Base-by-base conservation (phyloP, 176 grass and related monocot species). In the Metroxylon sagu region DNA sequence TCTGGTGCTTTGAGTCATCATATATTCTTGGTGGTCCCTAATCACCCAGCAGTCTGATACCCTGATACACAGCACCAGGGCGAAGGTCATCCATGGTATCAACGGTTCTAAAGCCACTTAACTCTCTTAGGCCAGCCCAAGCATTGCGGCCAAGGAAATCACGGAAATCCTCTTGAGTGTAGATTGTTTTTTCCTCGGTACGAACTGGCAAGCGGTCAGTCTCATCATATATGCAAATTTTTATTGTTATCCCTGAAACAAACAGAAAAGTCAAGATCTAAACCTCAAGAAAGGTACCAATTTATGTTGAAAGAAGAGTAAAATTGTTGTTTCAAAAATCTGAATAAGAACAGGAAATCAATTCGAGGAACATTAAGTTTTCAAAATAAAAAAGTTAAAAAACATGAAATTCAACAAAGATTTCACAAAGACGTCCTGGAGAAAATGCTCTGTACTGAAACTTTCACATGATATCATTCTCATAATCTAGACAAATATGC, bases 111-210 rank as follows among this genome's bases (percentile, higher is more conserved):
- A 85, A 91, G 18, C 81, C 67, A 21, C 58, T 82, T 23, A 85
- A 77, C 57, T 93, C 88, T 71, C 88, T 81, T 3, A 93, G 75
- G 7, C 77, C 71, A 49, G 77, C 80, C 88, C 84, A 98, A 68
- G 82, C 85, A 51, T 79, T 72, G 31, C 79, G 54, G 0, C 43
- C 43, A 15, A 98, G 85, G 64, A 89, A 98, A 71, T 76, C 85
- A 70, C 64, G 60, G 19, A 98, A 89, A 56, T 98, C 85, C 12
- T 92, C 85, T 80, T 93, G 85, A 0, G 87, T 83, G 73, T 93
- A 93, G 70, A 92, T 78, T 5, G 81, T 89, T 62, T 83, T 88
- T 18, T 98, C 88, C 81, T 89, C 93, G 61, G 93, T 90, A 16
- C 62, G 66, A 29, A 85, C 70, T 19, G 77, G 64, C 55, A 97